Base-by-base conservation (phyloP, 306 rosid species). In the Cicer judaicum region DNA sequence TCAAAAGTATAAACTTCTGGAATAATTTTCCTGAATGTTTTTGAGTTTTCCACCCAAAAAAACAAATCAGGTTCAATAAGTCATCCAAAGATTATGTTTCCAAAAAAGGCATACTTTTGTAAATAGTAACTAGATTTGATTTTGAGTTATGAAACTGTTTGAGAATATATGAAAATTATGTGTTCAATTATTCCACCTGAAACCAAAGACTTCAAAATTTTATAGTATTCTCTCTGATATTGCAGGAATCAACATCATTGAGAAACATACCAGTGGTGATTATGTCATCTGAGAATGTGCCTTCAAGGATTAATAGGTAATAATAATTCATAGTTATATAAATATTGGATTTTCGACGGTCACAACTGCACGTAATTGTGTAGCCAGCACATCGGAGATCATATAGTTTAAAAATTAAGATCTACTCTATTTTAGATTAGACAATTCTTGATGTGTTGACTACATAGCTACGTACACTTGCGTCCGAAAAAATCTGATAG, bases 281-380 rank as follows among this genome's bases (percentile, higher is more conserved):
- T 72, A 88, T 91, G 98, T 91, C 97, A 73, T 93, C 97, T 47
- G 98, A 93, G 80, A 89, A 93, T 86, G 98, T 76, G 66, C 98
- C 97, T 79, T 85, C 98, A 70, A 93, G 98, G 77, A 93, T 91
- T 70, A 87, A 18, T 77, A 90, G 97, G 97, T 92, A 81, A 84
- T 39, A 59, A 59, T 21, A 10, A 21, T 54, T 19, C 29, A 24
- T 24, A 3, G 29, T n/a, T n/a, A 1, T 2, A 24, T 24, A 24
- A 24, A 24, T 24, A 24, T 24, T 24, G 29, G 29, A 19, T 19
- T 18, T 18, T 18, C 19, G 19, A 18, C 19, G 1, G 19, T 1
- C 19, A 18, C 19, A 18, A 18, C 0, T 18, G 19, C 19, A 18
- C 1, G 19, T 18, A 18, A 18, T 18, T 18, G 19, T 18, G 19